Evolutionary conservation across 805 yeast genomes (phyloP), one percentile per base, ranked within the genome.

Genomic region (Candida taoyuanica): DNA sequence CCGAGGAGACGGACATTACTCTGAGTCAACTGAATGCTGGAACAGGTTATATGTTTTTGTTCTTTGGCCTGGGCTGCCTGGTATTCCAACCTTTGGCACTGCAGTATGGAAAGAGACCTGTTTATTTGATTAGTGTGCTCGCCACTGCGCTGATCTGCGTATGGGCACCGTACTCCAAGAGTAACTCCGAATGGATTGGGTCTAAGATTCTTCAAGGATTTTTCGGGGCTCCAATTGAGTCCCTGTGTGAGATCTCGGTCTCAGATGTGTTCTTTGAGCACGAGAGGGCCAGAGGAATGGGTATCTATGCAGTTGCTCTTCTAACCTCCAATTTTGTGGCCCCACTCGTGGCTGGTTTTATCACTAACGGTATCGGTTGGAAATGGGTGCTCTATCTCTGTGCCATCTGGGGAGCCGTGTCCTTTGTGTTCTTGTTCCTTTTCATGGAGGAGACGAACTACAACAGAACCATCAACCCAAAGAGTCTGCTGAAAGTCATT

Each of bases 311-410:
- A 42, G 58, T 68, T 40, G 74, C 80, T 12, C 63, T 80, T 15
- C 64, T 76, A 21, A 67, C 68, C 9, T 75, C 78, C 11, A 71
- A 77, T 29, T 78, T 63, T 47, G 58, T 74, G 41, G 81, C 81
- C 5, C 82, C 82, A 5, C 62, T 76, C 48, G 63, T 76, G 34
- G 78, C 80, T n/a, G 81, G 81, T 6, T 72, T 73, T 46, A 71
- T 77, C 40, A 66, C 67, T 24, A 67, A 70, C 35, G 68, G 65
- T 18, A 59, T 65, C 20, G 72, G 75, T 6, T 77, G 77, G 68
- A 53, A 68, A 43, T 73, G 78, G 78, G 73, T 70, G 6, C 70
- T 75, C 54, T 60, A 50, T 42, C 64, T 74, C 62, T 60, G 70
- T 34, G 70, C 73, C n/a, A 69, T 76, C 32, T 67, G 69, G 33